phyloP scores from a whole-genome alignment of 306 rosid species.

The Glycine latifolia region DNA sequence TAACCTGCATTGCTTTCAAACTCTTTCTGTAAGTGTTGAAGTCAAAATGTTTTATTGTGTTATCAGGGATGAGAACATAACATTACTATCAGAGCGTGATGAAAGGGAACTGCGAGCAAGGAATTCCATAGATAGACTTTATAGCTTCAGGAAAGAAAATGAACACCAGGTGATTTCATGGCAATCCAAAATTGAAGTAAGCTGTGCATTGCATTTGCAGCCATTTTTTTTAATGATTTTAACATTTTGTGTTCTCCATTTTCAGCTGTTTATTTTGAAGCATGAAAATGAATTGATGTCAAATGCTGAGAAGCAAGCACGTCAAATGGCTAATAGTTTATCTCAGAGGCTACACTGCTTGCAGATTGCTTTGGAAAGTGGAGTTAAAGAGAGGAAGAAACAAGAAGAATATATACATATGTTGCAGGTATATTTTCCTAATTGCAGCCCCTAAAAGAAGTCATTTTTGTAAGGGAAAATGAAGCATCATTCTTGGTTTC shows the following conservation, averaged over 20 bases:
- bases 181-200: neutral
- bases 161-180: constrained; percentile 50
- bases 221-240: neutral
- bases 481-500: neutral
- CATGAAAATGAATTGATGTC: constrained; percentile 48
- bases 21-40: neutral
- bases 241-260: neutral
- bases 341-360: constrained; percentile 44
- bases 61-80: constrained; percentile 44
- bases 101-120: constrained; percentile 45
- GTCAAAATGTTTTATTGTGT: constrained; percentile 2
- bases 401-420: constrained; percentile 41
- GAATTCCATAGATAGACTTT: constrained; percentile 28
- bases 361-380: constrained; percentile 43
- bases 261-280: constrained; percentile 47
- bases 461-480: neutral
- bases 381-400: constrained; percentile 41
- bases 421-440: constrained; percentile 37
- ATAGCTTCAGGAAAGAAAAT: constrained; percentile 47
- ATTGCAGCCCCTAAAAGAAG: neutral
- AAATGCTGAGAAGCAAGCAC: constrained; percentile 51
- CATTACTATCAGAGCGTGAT: constrained; percentile 37
- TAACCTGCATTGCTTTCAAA: neutral
- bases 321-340: constrained; percentile 49
- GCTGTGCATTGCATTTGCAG: neutral